phyloP scores from a whole-genome alignment of 257 asterid species.

The Nicotiana benthamiana region DNA sequence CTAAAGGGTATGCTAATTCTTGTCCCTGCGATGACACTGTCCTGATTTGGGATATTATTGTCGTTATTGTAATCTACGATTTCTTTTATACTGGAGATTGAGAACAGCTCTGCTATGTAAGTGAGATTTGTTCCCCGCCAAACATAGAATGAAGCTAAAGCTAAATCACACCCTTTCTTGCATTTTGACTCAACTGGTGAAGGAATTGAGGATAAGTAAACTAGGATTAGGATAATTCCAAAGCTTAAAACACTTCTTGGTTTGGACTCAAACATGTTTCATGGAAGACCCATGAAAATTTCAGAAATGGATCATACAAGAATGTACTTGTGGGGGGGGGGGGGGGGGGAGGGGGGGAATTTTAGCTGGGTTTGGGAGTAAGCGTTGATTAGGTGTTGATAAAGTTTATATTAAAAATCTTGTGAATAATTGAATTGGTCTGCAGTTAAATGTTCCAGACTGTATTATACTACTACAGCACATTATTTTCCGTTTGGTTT shows the following conservation, averaged over 20 bases:
- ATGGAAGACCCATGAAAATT: slow-evolving; percentile 3
- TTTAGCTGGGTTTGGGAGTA: not conserved
- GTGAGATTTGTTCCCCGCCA: slow-evolving; percentile 23
- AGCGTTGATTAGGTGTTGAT: slow-evolving; percentile 7
- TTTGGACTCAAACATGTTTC: slow-evolving; percentile 7
- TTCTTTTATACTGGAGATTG: not conserved
- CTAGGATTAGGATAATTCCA: not conserved
- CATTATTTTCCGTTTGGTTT: not conserved
- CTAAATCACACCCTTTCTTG: slow-evolving; percentile 52
- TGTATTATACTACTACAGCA: not conserved
- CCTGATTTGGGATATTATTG: slow-evolving; percentile 28
- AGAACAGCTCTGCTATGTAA: slow-evolving; percentile 21
- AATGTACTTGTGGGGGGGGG: no score
- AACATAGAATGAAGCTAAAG: slow-evolving; percentile 60
- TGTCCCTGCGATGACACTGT: slow-evolving; percentile 27
- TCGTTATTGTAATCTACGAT: slow-evolving; percentile 37
- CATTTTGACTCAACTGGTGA: slow-evolving; percentile 41
- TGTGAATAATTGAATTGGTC: not conserved
- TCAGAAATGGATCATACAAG: not conserved
- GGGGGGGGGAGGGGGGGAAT: no score
- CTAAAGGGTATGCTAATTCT: slow-evolving; percentile 57
- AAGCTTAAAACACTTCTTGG: not conserved
- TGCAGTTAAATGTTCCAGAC: not conserved
- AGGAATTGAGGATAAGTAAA: not conserved
- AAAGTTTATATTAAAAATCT: not conserved